phyloP scores from a whole-genome alignment of 2,329 filamentous ascomycete genomes.

The Ascochyta viciae-villosae region DNA sequence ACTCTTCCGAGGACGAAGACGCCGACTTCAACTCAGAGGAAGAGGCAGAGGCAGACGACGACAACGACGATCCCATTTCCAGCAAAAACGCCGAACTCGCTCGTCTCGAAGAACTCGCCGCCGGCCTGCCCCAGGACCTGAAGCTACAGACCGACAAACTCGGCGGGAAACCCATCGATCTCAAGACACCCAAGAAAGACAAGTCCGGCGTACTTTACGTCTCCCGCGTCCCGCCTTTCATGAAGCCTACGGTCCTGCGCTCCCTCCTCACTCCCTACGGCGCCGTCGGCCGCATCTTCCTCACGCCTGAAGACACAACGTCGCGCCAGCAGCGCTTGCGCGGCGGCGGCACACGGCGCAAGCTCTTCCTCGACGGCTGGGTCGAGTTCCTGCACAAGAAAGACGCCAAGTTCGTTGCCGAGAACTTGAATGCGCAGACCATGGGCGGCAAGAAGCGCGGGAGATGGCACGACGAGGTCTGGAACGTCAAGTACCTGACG shows the following conservation, averaged over 20 bases:
- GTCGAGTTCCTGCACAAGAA: constrained; percentile 80
- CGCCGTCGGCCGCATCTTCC: constrained; percentile 77
- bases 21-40: constrained; percentile 27
- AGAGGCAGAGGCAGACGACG: constrained; percentile 33
- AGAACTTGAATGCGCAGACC: constrained; percentile 76
- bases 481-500: constrained; percentile 81
- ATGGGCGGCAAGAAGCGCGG: constrained; percentile 85
- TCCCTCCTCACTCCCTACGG: constrained; percentile 79
- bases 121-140: constrained; percentile 45
- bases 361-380: constrained; percentile 84
- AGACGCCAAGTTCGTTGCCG: constrained; percentile 78
- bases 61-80: constrained; percentile 35
- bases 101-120: constrained; percentile 42
- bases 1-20: constrained; percentile 44
- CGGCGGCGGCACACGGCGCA: constrained; percentile 82
- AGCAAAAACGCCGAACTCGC: constrained; percentile 40
- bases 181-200: constrained; percentile 66
- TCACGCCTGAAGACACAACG: constrained; percentile 75
- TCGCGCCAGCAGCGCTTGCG: constrained; percentile 71
- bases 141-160: constrained; percentile 37
- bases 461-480: constrained; percentile 86
- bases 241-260: constrained; percentile 81
- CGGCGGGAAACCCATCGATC: constrained; percentile 24
- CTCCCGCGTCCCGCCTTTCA: constrained; percentile 84
- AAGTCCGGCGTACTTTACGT: constrained; percentile 84